A percentile compares a stretch with the other conserved stretches of the same genome.
phyloP scores from a whole-genome alignment of 2,329 filamentous ascomycete genomes.

The Chrysoporthe cubensis region DNA sequence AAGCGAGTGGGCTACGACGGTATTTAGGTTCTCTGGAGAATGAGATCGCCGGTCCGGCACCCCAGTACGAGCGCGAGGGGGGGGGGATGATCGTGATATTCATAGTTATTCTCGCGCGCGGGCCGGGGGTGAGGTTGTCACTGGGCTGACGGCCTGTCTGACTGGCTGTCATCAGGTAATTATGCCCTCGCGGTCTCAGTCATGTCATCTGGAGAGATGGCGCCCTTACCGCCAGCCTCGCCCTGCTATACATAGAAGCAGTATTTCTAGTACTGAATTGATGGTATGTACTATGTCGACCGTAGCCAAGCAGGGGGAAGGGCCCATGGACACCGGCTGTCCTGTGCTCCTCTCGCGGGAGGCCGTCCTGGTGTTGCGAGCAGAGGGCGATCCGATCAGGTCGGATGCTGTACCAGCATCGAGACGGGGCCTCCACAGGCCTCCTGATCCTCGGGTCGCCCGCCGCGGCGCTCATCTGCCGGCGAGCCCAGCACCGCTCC shows the following conservation, averaged over 20 bases:
- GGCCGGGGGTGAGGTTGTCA: background rate
- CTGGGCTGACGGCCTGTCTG: background rate
- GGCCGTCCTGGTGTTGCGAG: no score
- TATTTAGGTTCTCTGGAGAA: slow-evolving; percentile 3
- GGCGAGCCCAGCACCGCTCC: background rate
- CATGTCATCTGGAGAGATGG: no score
- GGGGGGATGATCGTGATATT: background rate
- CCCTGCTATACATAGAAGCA: slow-evolving; percentile 2
- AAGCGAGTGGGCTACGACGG: background rate
- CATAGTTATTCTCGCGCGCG: background rate
- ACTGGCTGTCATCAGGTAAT: background rate
- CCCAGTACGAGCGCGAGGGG: background rate
- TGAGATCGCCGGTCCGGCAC: background rate
- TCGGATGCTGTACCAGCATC: no score
- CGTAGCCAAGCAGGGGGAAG: no score
- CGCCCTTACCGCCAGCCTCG: no score
- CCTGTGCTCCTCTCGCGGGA: no score
- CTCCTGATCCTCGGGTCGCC: background rate
- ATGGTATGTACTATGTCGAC: no score
- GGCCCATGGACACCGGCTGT: no score
- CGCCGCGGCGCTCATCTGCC: background rate
- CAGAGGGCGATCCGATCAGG: no score
- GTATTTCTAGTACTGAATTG: background rate
- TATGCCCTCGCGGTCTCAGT: no score
- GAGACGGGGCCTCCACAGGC: background rate